Evolutionary conservation across 352 stramenopile species (phyloP).

Genomic region (Phytophthora constricta): DNA sequence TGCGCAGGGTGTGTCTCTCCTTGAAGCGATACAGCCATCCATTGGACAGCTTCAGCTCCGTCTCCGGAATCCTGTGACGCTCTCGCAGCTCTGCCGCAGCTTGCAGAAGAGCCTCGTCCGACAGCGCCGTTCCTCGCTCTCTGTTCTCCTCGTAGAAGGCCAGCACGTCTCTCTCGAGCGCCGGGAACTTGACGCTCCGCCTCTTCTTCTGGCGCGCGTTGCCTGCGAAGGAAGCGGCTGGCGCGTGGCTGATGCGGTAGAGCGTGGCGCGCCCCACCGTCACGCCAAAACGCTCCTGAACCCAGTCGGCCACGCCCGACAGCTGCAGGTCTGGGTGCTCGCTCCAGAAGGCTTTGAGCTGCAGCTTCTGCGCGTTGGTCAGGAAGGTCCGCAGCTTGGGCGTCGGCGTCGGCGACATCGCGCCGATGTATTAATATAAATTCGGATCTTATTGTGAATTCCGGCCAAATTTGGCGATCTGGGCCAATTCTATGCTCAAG

Average conservation of each 20-base stretch:
- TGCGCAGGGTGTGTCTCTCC: slow-evolving; percentile 36
- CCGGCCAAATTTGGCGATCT: too few species aligned
- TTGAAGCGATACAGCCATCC: slow-evolving; percentile 59
- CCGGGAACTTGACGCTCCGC: slow-evolving; percentile 54
- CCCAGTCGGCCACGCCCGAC: slow-evolving; percentile 41
- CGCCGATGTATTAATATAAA: too few species aligned
- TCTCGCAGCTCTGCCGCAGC: slow-evolving; percentile 38
- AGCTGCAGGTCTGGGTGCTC: slow-evolving; percentile 40
- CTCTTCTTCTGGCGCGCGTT: slow-evolving; percentile 42
- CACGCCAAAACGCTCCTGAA: slow-evolving; percentile 39
- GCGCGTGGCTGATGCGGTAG: slow-evolving; percentile 52
- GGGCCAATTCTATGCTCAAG: too few species aligned
- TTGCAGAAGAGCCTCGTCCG: slow-evolving; percentile 38
- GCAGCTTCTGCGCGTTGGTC: slow-evolving; percentile 50
- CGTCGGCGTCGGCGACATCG: slow-evolving; percentile 17
- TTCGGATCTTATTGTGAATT: too few species aligned
- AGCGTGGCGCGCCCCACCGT: slow-evolving; percentile 49
- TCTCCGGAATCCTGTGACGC: slow-evolving; percentile 39
- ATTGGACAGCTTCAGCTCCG: slow-evolving; percentile 54
- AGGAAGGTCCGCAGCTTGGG: slow-evolving; percentile 37
- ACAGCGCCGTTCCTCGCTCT: slow-evolving; percentile 11
- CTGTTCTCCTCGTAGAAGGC: slow-evolving; percentile 34
- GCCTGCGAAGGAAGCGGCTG: slow-evolving; percentile 36
- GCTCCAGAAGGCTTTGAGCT: slow-evolving; percentile 44
- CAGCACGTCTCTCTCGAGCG: slow-evolving; percentile 44